Conservation (phyloP, 2,329 filamentous ascomycete species). For the Phoma herbarum region DNA sequence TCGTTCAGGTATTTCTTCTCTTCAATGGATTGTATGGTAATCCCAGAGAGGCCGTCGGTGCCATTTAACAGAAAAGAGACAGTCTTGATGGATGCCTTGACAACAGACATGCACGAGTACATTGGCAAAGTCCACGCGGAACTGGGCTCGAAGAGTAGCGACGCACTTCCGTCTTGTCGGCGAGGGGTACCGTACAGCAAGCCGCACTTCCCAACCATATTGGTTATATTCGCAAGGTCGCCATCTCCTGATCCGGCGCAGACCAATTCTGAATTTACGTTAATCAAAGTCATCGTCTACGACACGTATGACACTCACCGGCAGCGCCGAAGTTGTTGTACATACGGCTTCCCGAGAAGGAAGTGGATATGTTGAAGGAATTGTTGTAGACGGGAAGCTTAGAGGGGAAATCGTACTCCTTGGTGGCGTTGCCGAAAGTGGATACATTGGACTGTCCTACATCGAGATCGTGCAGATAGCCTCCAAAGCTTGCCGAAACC, state of each 20-base stretch:
- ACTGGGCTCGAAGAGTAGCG: background rate
- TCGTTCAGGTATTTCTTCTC: background rate
- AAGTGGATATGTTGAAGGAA: background rate
- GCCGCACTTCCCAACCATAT: background rate
- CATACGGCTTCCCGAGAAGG: background rate
- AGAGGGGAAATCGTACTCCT: background rate
- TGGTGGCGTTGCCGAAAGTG: background rate
- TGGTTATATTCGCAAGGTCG: background rate
- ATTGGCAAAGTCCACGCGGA: background rate
- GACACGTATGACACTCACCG: background rate
- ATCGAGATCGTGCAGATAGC: background rate
- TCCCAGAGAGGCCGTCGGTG: slow-evolving; percentile 47
- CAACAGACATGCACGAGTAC: background rate
- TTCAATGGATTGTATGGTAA: background rate
- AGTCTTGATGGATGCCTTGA: slow-evolving; percentile 57
- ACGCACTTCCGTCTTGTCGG: background rate
- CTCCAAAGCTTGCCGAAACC: background rate
- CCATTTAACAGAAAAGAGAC: slow-evolving; percentile 56
- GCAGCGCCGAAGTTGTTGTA: background rate
- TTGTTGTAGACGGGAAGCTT: background rate
- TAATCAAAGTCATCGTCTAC: background rate
- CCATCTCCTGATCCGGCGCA: background rate
- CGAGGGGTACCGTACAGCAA: background rate
- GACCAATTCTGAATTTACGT: background rate
- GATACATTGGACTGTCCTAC: background rate